A percentile compares a stretch with the other conserved stretches of the same genome.
phyloP scores from a whole-genome alignment of 768 basidiomycete species.

The Kwoniella sp. region DNA sequence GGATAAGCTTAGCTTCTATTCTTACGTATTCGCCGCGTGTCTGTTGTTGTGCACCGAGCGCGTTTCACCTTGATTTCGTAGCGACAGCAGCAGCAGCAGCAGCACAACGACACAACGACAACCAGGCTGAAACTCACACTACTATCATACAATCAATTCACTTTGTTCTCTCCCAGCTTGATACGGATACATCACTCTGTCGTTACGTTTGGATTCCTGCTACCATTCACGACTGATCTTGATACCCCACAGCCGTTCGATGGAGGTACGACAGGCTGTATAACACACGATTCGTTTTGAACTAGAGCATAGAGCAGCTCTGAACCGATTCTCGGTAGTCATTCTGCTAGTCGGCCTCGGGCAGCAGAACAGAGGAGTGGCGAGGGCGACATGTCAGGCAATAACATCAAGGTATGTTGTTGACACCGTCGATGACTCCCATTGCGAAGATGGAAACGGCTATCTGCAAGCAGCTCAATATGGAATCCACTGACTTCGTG shows the following conservation, averaged over 20 bases:
- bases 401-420: constrained; percentile 54
- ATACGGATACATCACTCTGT: background rate
- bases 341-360: background rate
- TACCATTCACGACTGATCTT: too few relatives aligned
- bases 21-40: too few relatives aligned
- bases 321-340: background rate
- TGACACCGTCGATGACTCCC: background rate
- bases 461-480: constrained; percentile 17
- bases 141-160: background rate
- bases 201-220: too few relatives aligned
- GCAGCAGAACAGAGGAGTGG: constrained; percentile 4
- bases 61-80: background rate
- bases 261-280: too few relatives aligned
- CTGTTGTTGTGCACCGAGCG: background rate
- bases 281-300: too few relatives aligned
- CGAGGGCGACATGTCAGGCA: constrained; percentile 45
- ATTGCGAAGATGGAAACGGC: too few relatives aligned
- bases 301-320: background rate
- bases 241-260: too few relatives aligned
- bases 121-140: too few relatives aligned
- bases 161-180: background rate
- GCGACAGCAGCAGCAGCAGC: background rate
- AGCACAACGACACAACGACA: background rate
- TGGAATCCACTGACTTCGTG: background rate
- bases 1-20: too few relatives aligned